A percentile compares a stretch with the other conserved stretches of the same genome.
phyloP scores from a whole-genome alignment of 257 asterid species.

The Paraleonurus japonicus region DNA sequence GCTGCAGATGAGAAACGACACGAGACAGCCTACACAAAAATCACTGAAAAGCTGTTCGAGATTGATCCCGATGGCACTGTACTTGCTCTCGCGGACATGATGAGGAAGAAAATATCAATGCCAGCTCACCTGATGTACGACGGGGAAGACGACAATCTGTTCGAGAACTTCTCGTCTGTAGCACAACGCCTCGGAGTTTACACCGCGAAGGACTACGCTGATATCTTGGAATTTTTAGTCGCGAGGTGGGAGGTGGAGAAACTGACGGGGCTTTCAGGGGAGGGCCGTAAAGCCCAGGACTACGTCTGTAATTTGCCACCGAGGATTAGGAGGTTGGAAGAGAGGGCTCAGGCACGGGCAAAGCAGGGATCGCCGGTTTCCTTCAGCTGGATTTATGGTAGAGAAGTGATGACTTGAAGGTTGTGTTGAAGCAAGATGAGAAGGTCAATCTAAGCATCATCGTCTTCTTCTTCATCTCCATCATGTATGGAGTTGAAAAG shows the following conservation, averaged over 20 bases:
- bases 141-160: constrained; percentile 47
- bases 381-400: constrained; percentile 53
- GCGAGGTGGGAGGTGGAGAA: constrained; percentile 60
- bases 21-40: constrained; percentile 60
- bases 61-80: constrained; percentile 51
- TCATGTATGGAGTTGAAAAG: background rate
- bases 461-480: background rate
- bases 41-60: constrained; percentile 53
- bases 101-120: constrained; percentile 62
- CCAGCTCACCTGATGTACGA: constrained; percentile 64
- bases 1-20: constrained; percentile 68
- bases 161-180: constrained; percentile 50
- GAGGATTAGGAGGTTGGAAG: constrained; percentile 51
- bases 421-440: background rate
- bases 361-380: constrained; percentile 39
- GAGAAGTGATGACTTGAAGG: constrained; percentile 43
- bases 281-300: constrained; percentile 55
- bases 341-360: constrained; percentile 49
- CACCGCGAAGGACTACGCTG: constrained; percentile 62
- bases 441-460: background rate
- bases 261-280: constrained; percentile 52
- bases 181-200: constrained; percentile 58
- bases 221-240: constrained; percentile 47
- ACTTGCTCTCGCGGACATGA: constrained; percentile 50
- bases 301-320: constrained; percentile 50